A percentile compares a stretch with the other conserved stretches of the same genome.
Evolutionary conservation across 352 stramenopile genomes (phyloP).

Genomic region (Phytophthora citrophthora): DNA sequence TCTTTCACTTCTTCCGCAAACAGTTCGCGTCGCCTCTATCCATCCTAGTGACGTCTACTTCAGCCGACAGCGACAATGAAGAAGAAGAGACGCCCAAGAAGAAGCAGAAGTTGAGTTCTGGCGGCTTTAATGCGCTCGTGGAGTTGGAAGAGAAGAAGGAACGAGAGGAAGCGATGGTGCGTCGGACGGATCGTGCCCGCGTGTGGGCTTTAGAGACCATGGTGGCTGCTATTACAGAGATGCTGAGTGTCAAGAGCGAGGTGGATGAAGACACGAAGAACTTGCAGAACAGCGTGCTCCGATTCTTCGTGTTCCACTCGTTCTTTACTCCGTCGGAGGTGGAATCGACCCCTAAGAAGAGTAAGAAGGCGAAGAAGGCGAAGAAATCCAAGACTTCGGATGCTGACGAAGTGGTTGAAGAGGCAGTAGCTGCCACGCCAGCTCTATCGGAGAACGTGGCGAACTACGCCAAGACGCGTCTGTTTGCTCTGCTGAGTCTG

Average conservation of each 20-base stretch:
- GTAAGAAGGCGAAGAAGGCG: slow-evolving; percentile 48
- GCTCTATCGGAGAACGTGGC: slow-evolving; percentile 57
- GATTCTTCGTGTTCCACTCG: slow-evolving; percentile 74
- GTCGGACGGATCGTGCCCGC: slow-evolving; percentile 67
- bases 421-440: slow-evolving; percentile 39
- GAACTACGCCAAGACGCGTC: slow-evolving; percentile 58
- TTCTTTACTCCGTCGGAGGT: slow-evolving; percentile 54
- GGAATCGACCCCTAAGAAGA: slow-evolving; percentile 57
- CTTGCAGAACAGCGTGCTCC: slow-evolving; percentile 53
- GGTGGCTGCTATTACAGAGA: slow-evolving; percentile 49
- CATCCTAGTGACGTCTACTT: slow-evolving; percentile 53
- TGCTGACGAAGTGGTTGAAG: slow-evolving; percentile 26
- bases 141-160: slow-evolving; percentile 83
- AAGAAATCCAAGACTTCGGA: slow-evolving; percentile 37
- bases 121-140: slow-evolving; percentile 72
- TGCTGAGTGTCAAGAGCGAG: slow-evolving; percentile 35
- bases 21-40: slow-evolving; percentile 71
- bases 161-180: slow-evolving; percentile 55
- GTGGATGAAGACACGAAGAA: slow-evolving; percentile 16
- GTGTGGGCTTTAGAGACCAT: slow-evolving; percentile 81
- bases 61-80: slow-evolving; percentile 48
- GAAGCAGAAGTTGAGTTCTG: slow-evolving; percentile 48
- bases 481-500: slow-evolving; percentile 69
- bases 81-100: slow-evolving; percentile 42
- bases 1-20: slow-evolving; percentile 74